A percentile compares a stretch with the other conserved stretches of the same genome.
Conservation (phyloP, 306 rosid genomes). For the Rosa persica region DNA sequence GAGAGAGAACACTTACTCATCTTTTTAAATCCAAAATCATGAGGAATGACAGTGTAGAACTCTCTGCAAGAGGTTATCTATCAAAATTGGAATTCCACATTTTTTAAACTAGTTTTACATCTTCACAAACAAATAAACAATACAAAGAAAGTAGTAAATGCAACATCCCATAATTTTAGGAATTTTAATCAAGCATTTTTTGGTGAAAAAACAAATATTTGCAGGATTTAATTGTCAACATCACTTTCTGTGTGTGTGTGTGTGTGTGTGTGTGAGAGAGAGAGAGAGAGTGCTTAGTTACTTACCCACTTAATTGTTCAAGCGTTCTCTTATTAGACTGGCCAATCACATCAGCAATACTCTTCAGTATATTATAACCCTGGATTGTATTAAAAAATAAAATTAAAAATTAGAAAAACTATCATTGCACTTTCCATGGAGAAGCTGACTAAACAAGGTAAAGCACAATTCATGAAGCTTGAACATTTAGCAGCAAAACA, state of each 20-base stretch:
- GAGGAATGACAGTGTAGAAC: slow-evolving; percentile 95
- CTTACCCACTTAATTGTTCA: slow-evolving; percentile 91
- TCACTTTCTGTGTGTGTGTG: background rate
- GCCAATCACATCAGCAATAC: slow-evolving; percentile 78
- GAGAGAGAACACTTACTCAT: slow-evolving; percentile 66
- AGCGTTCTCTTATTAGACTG: slow-evolving; percentile 46
- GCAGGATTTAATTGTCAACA: background rate
- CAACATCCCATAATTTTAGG: background rate
- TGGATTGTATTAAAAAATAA: slow-evolving; percentile 19
- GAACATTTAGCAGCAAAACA: slow-evolving; percentile 8
- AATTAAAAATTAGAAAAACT: slow-evolving; percentile 3
- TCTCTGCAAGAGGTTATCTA: slow-evolving; percentile 64
- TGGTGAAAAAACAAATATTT: background rate
- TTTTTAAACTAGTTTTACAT: slow-evolving; percentile 14
- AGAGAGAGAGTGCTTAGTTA: background rate
- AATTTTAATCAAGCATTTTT: slow-evolving; percentile 16
- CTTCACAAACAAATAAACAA: background rate
- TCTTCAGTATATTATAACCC: slow-evolving; percentile 81
- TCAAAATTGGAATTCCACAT: slow-evolving; percentile 24
- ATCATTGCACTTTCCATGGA: slow-evolving; percentile 16
- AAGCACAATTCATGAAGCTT: slow-evolving; percentile 24
- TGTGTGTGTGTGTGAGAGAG: background rate
- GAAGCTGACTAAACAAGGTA: slow-evolving; percentile 15
- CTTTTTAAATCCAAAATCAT: slow-evolving; percentile 89
- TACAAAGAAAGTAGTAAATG: background rate